A percentile compares a stretch with the other conserved stretches of the same genome.
Conservation (phyloP, 257 asterid species). For the Solanum etuberosum region DNA sequence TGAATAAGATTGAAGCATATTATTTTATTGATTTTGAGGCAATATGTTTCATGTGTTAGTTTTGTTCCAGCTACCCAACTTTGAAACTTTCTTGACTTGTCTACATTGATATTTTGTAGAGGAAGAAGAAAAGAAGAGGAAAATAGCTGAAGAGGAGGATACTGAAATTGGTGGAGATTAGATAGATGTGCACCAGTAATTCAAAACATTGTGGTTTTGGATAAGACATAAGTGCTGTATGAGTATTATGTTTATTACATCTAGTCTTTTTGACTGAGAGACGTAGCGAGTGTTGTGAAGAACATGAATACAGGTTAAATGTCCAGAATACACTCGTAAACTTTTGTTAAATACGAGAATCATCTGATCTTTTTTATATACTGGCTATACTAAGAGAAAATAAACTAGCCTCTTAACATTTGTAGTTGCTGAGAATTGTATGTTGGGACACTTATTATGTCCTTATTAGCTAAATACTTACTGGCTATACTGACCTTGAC, state of each 20-base stretch:
- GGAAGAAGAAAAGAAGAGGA: slow-evolving; percentile 18
- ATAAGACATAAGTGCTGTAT: neutral
- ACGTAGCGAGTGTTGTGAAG: neutral
- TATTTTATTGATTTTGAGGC: neutral
- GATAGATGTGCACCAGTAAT: neutral
- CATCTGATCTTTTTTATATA: neutral
- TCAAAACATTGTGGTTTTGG: neutral
- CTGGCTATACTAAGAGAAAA: neutral
- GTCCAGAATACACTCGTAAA: neutral
- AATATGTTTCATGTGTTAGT: neutral
- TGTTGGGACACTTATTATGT: neutral
- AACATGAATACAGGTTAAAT: neutral
- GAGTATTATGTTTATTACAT: neutral
- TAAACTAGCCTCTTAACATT: neutral
- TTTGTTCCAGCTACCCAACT: neutral
- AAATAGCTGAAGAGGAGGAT: slow-evolving; percentile 11
- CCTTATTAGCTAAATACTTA: neutral
- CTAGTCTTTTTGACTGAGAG: neutral
- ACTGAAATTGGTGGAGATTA: neutral
- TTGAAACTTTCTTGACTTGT: neutral
- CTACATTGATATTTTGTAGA: neutral
- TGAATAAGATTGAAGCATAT: neutral
- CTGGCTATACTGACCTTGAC: too few relatives aligned
- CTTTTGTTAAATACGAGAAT: neutral
- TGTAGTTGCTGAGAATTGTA: neutral